Base-by-base conservation (phyloP, 768 basidiomycete genomes). In the Epithele typhae region DNA sequence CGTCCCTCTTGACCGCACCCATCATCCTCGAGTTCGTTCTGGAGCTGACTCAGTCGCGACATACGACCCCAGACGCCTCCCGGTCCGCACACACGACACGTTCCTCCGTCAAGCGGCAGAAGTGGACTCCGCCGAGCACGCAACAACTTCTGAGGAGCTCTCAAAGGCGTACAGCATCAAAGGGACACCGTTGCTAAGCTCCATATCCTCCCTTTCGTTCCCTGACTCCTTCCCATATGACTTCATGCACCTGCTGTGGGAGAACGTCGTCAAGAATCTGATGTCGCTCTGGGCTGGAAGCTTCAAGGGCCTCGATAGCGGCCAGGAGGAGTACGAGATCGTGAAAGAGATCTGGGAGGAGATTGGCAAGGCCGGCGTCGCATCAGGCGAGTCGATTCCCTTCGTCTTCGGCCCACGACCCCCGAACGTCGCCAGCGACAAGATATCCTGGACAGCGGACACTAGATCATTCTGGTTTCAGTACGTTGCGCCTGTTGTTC, bases 171-270 rank as follows among this genome's bases (percentile, higher is more conserved):
- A 50, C 46, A 51, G 53, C 15, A 50, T 58, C 54, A 56, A 58
- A 43, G 49, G 59, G 24, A 18, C 59, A 14, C 54, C 73, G 3
- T 27, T 69, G 0, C 64, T 74, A 18, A 46, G 48, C 8, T 11
- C 22, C 12, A 60, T 74, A 1, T 41, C 54, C 1, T 71, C 66
- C 0, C 46, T 74, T 18, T 56, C 57, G 5, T 69, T 73, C 49
- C 68, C 75, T 1, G 0, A 17, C 3, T 69, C 69, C 12, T 71
- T 74, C 18, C 74, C 73, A 0, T 68, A 69, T 49, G 74, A 78
- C 41, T 73, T 75, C 58, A 76, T 78, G 70, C 76, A 79, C 42
- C 61, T 74, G 0, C 58, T 77, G 19, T 70, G 58, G 53, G 72
- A 74, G 49, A 78, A 78, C 49, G 37, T 74, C 1, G 50, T 74